Percentiles rank a stretch among this genome's conserved stretches.
Conservation (phyloP, 2,329 filamentous ascomycete species). For the Scedosporium apiospermum region DNA sequence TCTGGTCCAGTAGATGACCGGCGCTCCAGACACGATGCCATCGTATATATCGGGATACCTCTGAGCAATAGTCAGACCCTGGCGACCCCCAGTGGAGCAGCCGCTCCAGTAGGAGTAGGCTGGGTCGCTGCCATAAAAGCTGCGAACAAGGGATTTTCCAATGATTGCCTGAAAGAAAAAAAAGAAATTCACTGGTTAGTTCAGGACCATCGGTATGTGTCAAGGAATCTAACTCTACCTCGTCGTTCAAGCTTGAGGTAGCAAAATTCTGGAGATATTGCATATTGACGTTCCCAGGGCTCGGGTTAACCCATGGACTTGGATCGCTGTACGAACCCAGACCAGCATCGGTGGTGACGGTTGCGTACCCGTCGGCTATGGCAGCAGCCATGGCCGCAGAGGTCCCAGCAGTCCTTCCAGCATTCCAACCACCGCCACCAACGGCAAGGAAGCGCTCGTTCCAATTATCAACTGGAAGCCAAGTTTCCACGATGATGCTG, state of each 20-base stretch:
- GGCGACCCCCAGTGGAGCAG: constrained; percentile 45
- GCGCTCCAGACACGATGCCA: constrained; percentile 38
- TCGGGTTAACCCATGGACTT: no score
- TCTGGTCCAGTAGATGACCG: constrained; percentile 30
- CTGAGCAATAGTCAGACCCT: constrained; percentile 43
- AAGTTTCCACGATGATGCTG: constrained; percentile 14
- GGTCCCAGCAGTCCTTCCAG: constrained; percentile 11
- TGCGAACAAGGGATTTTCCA: constrained; percentile 28
- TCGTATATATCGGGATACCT: constrained; percentile 43
- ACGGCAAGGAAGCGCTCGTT: constrained; percentile 19
- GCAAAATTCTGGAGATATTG: no score
- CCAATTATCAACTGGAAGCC: constrained; percentile 16
- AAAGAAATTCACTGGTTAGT: no score
- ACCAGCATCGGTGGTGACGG: constrained; percentile 13
- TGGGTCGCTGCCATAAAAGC: constrained; percentile 26
- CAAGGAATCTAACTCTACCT: no score
- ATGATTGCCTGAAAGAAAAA: constrained; percentile 18
- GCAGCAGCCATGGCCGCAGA: constrained; percentile 12
- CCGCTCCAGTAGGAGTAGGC: constrained; percentile 39
- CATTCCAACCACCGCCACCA: constrained; percentile 19
- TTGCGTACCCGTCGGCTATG: constrained; percentile 11
- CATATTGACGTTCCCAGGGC: no score
- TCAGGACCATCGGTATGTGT: not conserved
- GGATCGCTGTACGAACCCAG: not conserved
- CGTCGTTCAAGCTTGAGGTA: no score